phyloP scores from a whole-genome alignment of 495 filamentous ascomycete genomes.

The Diplogelasinospora grovesii region DNA sequence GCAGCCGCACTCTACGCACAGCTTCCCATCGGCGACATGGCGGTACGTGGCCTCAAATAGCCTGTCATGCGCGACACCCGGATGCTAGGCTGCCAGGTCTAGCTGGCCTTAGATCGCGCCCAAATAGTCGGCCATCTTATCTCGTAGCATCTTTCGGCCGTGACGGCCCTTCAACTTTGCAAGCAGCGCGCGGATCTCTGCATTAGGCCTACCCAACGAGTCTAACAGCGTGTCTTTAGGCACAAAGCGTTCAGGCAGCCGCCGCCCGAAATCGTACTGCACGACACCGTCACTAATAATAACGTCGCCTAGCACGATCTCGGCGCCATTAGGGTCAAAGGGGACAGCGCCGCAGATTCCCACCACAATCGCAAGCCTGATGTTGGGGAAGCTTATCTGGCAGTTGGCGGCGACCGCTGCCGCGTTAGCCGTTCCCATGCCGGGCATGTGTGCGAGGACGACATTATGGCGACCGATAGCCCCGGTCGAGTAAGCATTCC shows the following conservation, averaged over 20 bases:
- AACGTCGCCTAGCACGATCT: constrained; percentile 36
- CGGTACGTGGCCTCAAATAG: constrained; percentile 22
- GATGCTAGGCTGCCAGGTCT: neutral
- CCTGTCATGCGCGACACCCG: constrained; percentile 2
- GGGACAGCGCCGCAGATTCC: constrained; percentile 29
- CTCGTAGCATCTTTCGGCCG: constrained; percentile 18
- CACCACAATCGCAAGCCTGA: constrained; percentile 19
- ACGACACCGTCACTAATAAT: constrained; percentile 33
- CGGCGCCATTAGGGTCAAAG: neutral
- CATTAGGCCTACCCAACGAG: constrained; percentile 22
- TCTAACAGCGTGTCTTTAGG: constrained; percentile 24
- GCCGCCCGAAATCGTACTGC: constrained; percentile 33
- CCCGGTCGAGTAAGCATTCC: constrained; percentile 32
- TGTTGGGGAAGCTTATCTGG: constrained; percentile 21
- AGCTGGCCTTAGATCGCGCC: constrained; percentile 5
- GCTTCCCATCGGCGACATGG: neutral
- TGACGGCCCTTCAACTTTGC: constrained; percentile 17
- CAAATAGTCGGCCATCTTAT: constrained; percentile 9
- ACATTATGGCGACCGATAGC: constrained; percentile 30
- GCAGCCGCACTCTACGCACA: constrained; percentile 11
- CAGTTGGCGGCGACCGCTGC: constrained; percentile 23
- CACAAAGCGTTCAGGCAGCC: constrained; percentile 25
- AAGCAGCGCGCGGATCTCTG: constrained; percentile 24
- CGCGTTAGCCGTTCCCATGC: constrained; percentile 27
- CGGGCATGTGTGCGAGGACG: constrained; percentile 26